phyloP scores from a whole-genome alignment of 306 rosid species.

The Pyrus bretschneideri region DNA sequence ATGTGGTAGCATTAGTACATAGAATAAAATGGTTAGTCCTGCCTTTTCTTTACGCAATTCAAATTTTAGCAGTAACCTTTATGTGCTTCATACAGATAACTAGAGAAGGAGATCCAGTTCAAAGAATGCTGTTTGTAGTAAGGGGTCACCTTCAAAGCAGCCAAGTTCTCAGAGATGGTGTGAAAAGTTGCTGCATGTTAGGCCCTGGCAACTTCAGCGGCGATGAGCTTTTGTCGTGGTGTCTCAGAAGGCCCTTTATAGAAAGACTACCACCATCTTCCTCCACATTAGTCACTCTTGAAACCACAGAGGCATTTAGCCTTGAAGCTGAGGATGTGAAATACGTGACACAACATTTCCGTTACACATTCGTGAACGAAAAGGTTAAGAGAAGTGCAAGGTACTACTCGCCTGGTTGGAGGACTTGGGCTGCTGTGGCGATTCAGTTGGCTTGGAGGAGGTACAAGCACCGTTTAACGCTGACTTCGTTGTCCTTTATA shows the following conservation, averaged over 20 bases:
- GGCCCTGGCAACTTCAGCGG: conserved; percentile 96
- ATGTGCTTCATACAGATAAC: conserved; percentile 41
- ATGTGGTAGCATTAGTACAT: neutral
- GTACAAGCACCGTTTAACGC: conserved; percentile 58
- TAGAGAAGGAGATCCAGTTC: conserved; percentile 88
- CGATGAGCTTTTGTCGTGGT: conserved; percentile 91
- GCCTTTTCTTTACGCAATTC: neutral
- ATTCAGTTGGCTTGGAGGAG: conserved; percentile 90
- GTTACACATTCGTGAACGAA: conserved; percentile 84
- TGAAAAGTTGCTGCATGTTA: conserved; percentile 84
- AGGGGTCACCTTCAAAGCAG: conserved; percentile 92
- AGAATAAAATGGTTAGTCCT: neutral
- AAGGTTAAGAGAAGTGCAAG: conserved; percentile 84
- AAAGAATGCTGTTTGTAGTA: conserved; percentile 85
- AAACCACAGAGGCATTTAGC: conserved; percentile 82
- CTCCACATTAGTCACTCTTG: conserved; percentile 60
- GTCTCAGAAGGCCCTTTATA: conserved; percentile 68
- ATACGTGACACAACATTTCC: conserved; percentile 86
- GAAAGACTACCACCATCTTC: conserved; percentile 79
- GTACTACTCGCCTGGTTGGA: conserved; percentile 94
- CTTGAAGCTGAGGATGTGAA: conserved; percentile 77
- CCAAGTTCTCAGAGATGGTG: conserved; percentile 79
- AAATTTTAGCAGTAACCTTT: neutral
- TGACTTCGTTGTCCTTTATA: conserved; percentile 65
- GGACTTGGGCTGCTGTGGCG: conserved; percentile 96